Evolutionary conservation across 306 rosid species (phyloP), one percentile per base, ranked within the genome.

Genomic region (Quercus cerris): DNA sequence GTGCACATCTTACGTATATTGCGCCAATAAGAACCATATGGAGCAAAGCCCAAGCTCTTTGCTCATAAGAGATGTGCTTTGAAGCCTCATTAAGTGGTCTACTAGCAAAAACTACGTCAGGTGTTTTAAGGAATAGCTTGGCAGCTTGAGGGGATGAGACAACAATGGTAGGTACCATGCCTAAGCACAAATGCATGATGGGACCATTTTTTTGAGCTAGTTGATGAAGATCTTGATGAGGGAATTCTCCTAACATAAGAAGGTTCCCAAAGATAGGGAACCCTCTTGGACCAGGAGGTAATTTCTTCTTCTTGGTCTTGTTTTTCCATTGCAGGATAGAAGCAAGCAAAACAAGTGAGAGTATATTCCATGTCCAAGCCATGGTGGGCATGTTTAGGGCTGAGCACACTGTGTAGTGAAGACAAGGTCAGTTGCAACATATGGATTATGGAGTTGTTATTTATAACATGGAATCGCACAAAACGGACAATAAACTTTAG

Each of bases 241-340:
- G 94, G 18, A 85, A 25, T 73, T 80, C 52, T 0, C 96, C 96
- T 25, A 90, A 38, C 81, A 75, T 55, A 46, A 75, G 92, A 56
- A 93, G 89, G 84, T 81, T 80, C 4, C 96, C n/a, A n/a, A n/a
- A n/a, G n/a, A n/a, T n/a, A n/a, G n/a, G n/a, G n/a, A 88, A 77
- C 28, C 96, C 92, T 71, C 15, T 90, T 0, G 96, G 96, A 79
- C 97, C 96, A 2, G 90, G 94, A 54, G 97, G 96, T 62, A 89
- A 78, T 35, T 46, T 85, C n/a, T 73, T 86, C 15, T 66, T 25
- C 27, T 78, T 87, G 4, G 59, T 81, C 6, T 5, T 80, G 83
- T 23, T 76, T 83, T 64, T 71, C 80, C 75, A 41, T 33, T 14
- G 78, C 2, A 85, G 80, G 38, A 89, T 13, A 77, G 1, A 83